Percentiles rank a stretch among this genome's conserved stretches.
phyloP scores from a whole-genome alignment of 371 early-diverging fungal genomes.

The Saksenaea vasiformis region DNA sequence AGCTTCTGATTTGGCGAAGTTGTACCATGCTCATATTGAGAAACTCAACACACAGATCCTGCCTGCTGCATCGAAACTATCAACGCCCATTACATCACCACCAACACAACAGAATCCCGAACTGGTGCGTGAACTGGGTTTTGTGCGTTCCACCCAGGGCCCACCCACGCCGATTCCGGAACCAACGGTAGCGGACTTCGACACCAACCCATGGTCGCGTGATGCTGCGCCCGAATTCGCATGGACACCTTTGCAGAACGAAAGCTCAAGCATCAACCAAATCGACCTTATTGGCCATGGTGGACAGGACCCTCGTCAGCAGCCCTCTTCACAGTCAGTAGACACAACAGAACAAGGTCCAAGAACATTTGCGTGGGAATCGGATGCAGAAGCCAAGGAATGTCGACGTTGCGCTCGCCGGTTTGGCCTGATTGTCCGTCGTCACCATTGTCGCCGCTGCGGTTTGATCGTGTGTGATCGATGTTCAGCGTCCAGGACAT shows the following conservation, averaged over 20 bases:
- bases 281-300: conserved; percentile 32
- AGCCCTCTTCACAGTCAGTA: not conserved
- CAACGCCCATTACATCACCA: conserved; percentile 38
- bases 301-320: not conserved
- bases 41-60: conserved; percentile 33
- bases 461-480: conserved; percentile 74
- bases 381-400: conserved; percentile 55
- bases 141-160: conserved; percentile 10
- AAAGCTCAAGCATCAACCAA: conserved; percentile 19
- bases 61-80: conserved; percentile 27
- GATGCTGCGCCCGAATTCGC: conserved; percentile 6
- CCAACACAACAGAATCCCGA: conserved; percentile 38
- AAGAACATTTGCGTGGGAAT: conserved; percentile 60
- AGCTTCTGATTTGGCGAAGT: conserved; percentile 47
- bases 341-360: not conserved
- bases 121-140: conserved; percentile 45
- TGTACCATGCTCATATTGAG: conserved; percentile 58
- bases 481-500: conserved; percentile 58
- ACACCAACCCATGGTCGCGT: conserved; percentile 34
- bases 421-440: conserved; percentile 62
- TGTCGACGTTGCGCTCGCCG: conserved; percentile 63
- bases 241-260: conserved; percentile 9
- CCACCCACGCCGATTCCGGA: not conserved
- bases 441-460: conserved; percentile 84
- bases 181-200: conserved; percentile 17